phyloP scores from a whole-genome alignment of 441 rosid genomes.

The Eruca vesicaria region DNA sequence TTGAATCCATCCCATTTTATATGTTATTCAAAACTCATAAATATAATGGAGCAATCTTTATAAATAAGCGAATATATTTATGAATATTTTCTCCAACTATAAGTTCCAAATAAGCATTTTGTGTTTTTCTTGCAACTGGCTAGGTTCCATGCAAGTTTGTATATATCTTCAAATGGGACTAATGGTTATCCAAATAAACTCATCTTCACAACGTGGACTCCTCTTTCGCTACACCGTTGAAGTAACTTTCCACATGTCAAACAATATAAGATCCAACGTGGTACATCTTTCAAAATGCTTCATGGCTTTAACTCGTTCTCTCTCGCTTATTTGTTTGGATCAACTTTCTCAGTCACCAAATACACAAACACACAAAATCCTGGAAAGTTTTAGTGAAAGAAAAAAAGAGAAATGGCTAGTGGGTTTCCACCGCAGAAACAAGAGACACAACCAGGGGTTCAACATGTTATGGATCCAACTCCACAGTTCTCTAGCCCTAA shows the following conservation, averaged over 20 bases:
- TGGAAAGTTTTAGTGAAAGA: background rate
- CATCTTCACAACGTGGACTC: constrained; percentile 20
- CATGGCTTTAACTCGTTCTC: background rate
- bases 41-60: background rate
- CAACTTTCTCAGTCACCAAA: constrained; percentile 14
- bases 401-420: constrained; percentile 50
- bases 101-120: background rate
- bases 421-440: constrained; percentile 66
- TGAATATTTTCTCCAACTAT: background rate
- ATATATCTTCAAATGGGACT: background rate
- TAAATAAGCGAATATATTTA: background rate
- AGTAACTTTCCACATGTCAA: constrained; percentile 15
- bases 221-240: background rate
- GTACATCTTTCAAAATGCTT: background rate
- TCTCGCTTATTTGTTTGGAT: constrained; percentile 9
- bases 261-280: constrained; percentile 20
- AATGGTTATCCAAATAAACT: constrained; percentile 4
- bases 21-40: background rate
- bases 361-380: constrained; percentile 18
- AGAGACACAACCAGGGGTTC: constrained; percentile 63
- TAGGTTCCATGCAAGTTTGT: background rate
- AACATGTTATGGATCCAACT: constrained; percentile 68
- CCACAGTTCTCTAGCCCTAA: constrained; percentile 53
- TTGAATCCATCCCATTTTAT: background rate
- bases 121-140: background rate